These are phyloP conservation scores for Purpureocillium takamizusanense DNA, from an alignment of 2,329 filamentous ascomycete genomes.

Conservation along the genomic window DNA sequence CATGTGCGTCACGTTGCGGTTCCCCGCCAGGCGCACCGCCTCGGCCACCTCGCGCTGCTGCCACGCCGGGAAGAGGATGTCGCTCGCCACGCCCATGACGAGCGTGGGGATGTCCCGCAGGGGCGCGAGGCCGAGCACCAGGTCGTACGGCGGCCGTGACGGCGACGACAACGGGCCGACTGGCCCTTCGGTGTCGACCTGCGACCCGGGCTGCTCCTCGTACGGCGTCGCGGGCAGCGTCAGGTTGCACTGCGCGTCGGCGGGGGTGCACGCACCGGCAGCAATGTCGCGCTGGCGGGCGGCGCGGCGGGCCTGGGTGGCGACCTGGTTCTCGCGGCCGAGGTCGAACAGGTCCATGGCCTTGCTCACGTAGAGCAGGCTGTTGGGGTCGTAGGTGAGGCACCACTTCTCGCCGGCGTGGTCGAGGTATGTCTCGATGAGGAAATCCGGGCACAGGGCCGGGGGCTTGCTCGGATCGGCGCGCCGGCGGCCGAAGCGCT, in stretches of 20 bases:
- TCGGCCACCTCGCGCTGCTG: constrained; percentile 92
- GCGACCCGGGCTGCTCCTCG: constrained; percentile 61
- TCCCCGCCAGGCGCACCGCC: constrained; percentile 68
- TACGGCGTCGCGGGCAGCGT: constrained; percentile 80
- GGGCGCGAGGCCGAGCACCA: constrained; percentile 64
- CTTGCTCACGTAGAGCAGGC: constrained; percentile 91
- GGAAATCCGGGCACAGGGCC: constrained; percentile 90
- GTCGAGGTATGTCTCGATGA: constrained; percentile 97
- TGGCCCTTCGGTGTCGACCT: constrained; percentile 20
- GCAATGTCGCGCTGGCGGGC: constrained; percentile 51
- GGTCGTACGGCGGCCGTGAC: constrained; percentile 62
- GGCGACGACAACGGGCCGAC: constrained; percentile 25
- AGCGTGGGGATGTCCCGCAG: constrained; percentile 72
- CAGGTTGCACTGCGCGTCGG: constrained; percentile 53
- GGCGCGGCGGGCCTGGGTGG: constrained; percentile 51
- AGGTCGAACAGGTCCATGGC: constrained; percentile 98
- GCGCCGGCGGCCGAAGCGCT: constrained; percentile 78
- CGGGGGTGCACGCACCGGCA: constrained; percentile 39
- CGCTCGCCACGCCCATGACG: constrained; percentile 88
- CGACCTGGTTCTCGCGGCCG: constrained; percentile 59
- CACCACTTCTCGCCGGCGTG: constrained; percentile 98
- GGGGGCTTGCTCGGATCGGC: constrained; percentile 82
- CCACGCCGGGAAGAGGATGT: constrained; percentile 96
- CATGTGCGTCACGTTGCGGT: constrained; percentile 72
- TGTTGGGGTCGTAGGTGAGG: constrained; percentile 92